Evolutionary conservation across 345 rosid species (phyloP).

Genomic region (Microthlaspi erraticum): DNA sequence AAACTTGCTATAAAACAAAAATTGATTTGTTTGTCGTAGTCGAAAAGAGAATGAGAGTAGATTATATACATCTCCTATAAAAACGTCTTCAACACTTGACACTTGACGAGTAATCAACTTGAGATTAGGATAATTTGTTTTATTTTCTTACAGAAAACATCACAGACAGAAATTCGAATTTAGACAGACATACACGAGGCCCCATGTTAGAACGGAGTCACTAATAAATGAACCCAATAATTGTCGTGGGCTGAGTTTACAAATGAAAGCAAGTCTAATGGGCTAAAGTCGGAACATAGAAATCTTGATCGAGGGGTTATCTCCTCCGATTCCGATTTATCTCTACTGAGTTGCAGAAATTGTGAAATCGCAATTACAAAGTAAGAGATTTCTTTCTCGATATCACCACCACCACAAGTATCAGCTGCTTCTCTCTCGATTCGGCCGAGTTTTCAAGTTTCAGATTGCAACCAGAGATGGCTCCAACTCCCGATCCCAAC

Average conservation of each 20-base stretch:
- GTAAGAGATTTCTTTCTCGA: background rate
- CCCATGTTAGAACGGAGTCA: background rate
- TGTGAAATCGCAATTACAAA: background rate
- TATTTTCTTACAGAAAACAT: too few species aligned
- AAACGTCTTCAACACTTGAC: too few species aligned
- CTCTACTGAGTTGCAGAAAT: constrained; percentile 2
- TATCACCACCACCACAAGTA: background rate
- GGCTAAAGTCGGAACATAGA: constrained; percentile 18
- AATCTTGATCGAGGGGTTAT: constrained; percentile 44
- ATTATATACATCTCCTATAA: too few species aligned
- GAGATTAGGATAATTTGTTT: too few species aligned
- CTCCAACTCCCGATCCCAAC: constrained; percentile 61
- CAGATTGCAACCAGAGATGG: constrained; percentile 18
- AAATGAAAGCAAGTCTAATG: background rate
- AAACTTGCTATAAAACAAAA: too few species aligned
- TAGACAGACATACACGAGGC: background rate
- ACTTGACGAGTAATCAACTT: too few species aligned
- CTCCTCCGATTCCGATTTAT: background rate
- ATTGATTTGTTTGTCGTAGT: too few species aligned
- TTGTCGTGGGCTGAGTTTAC: background rate
- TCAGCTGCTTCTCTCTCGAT: constrained; percentile 16
- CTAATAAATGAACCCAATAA: constrained; percentile 11
- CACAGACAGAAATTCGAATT: too few species aligned
- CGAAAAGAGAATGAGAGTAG: too few species aligned
- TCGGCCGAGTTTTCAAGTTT: background rate